Percentiles rank a stretch among this genome's conserved stretches.
Conservation (phyloP, 495 filamentous ascomycete species). For the Penicillium bovifimosum region DNA sequence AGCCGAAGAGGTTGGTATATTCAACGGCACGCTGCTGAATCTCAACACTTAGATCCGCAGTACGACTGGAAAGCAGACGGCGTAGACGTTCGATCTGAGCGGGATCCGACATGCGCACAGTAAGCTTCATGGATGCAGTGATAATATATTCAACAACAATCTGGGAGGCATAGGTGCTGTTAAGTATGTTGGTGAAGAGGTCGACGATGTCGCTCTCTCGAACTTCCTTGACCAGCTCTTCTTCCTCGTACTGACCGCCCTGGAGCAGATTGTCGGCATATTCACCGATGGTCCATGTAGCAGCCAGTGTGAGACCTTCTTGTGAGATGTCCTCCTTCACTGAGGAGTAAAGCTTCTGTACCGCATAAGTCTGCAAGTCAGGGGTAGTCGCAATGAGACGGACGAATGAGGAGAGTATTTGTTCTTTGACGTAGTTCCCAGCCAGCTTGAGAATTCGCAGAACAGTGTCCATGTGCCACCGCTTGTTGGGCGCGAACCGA, state of each 20-base stretch:
- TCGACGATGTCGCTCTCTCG: conserved; percentile 87
- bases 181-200: conserved; percentile 82
- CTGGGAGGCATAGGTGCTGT: conserved; percentile 87
- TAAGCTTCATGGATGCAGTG: conserved; percentile 92
- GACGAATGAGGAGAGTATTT: conserved; percentile 93
- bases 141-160: conserved; percentile 91
- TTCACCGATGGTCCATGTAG: conserved; percentile 98
- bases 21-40: conserved; percentile 94
- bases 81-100: conserved; percentile 80
- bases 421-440: conserved; percentile 95
- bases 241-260: conserved; percentile 91
- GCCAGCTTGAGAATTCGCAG: conserved; percentile 89
- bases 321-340: conserved; percentile 96
- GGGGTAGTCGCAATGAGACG: conserved; percentile 91
- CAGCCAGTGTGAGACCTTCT: conserved; percentile 87
- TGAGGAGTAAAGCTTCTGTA: conserved; percentile 84
- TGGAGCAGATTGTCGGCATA: conserved; percentile 84
- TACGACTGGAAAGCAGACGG: conserved; percentile 66
- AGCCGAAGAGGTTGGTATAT: conserved; percentile 86
- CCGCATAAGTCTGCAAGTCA: conserved; percentile 92
- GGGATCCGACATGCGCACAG: conserved; percentile 75
- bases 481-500: conserved; percentile 89
- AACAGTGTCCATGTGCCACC: conserved; percentile 98
- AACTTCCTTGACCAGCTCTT: conserved; percentile 85
- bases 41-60: conserved; percentile 83